A percentile compares a stretch with the other conserved stretches of the same genome.
Conservation (phyloP, 2,329 filamentous ascomycete genomes). For the Penicillium sp. region DNA sequence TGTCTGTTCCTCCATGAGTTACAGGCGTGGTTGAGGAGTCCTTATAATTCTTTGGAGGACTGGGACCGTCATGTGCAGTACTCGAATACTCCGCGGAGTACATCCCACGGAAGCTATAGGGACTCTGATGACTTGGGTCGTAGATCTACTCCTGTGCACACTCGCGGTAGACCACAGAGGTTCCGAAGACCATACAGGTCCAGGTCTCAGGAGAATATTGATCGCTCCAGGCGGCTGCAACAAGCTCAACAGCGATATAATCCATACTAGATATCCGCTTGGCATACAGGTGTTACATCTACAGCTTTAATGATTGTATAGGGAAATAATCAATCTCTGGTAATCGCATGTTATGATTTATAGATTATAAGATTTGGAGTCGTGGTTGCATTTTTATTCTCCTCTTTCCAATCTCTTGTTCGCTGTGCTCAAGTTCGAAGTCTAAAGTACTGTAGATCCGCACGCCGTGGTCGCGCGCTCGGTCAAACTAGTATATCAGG, state of each 20-base stretch:
- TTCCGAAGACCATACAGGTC: conserved; percentile 1
- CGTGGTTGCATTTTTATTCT: too few relatives aligned
- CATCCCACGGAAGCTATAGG: not conserved
- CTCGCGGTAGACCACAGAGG: not conserved
- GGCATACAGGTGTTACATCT: not conserved
- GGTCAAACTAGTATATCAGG: too few relatives aligned
- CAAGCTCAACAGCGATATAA: conserved; percentile 7
- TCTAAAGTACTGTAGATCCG: too few relatives aligned
- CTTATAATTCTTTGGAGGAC: conserved; percentile 59
- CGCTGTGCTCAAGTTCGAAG: too few relatives aligned
- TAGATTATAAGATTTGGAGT: too few relatives aligned
- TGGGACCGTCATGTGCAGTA: conserved; percentile 82
- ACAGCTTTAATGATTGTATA: not conserved
- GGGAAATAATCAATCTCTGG: too few relatives aligned
- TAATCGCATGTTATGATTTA: too few relatives aligned
- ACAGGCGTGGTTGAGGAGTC: conserved; percentile 71
- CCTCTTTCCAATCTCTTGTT: too few relatives aligned
- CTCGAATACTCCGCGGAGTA: conserved; percentile 17
- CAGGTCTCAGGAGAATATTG: not conserved
- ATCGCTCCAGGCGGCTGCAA: conserved; percentile 3
- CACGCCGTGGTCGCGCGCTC: too few relatives aligned
- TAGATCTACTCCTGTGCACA: not conserved
- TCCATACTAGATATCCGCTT: not conserved
- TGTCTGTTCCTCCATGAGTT: conserved; percentile 76
- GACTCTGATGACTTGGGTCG: conserved; percentile 9